Base-by-base conservation (phyloP, 805 yeast species). In the Candida krabiensis region DNA sequence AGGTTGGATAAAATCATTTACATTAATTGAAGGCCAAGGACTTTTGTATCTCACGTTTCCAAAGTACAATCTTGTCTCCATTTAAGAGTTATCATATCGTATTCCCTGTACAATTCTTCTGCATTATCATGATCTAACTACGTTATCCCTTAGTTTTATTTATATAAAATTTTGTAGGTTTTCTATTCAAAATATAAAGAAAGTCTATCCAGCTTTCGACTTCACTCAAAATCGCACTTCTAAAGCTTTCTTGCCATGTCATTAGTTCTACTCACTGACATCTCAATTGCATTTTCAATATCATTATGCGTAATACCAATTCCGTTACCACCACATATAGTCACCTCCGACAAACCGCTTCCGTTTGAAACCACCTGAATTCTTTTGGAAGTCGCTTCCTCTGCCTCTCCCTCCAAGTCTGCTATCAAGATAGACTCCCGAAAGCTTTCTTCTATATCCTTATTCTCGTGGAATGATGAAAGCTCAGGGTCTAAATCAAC, bases 401-500 rank as follows among this genome's bases (percentile, higher is more conserved):
- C 96, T 4, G 89, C 83, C 43, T 84, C 91, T 11, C 95, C 95
- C 56, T 87, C 95, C 28, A 86, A 53, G 55, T 88, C 96, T 1
- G 86, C 80, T 32, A 88, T 58, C 12, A 86, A 51, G 0, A 79
- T 66, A 1, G 74, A 47, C 24, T 21, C 11, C 17, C 58, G 30
- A 15, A 13, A 28, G 1, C 19, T 17, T 3, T 33, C 42, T 30
- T 44, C 60, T 12, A 64, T 35, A 2, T 49, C 47, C 38, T 36
- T 43, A 19, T 35, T 63, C 21, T 63, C 62, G 13, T 59, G 63
- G 24, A 68, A 70, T 3, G 63, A 61, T 18, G 69, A 68, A 9
- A 68, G 35, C 21, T 34, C 40, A 6, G 19, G 15, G 24, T 41
- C 38, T 7, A 46, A 15, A 28, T 69, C 73, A 13, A 74, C 70